Conservation (phyloP, 2,329 filamentous ascomycete species). For the Cryoendolithus antarcticus region DNA sequence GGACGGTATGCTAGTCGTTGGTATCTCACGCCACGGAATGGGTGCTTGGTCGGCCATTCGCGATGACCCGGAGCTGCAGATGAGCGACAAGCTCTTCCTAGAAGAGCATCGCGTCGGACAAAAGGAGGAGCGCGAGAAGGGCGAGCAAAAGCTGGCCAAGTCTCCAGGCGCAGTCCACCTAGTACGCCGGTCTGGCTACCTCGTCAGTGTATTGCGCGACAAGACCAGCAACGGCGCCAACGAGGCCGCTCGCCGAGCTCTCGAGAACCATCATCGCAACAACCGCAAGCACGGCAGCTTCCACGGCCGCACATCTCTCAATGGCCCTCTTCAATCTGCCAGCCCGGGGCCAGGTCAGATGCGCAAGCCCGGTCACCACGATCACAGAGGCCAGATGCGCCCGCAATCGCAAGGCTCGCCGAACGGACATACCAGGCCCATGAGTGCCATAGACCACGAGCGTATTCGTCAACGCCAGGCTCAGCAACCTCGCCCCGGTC, state of each 20-base stretch:
- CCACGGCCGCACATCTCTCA: conserved; percentile 44
- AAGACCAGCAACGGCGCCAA: conserved; percentile 56
- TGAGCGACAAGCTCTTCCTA: conserved; percentile 85
- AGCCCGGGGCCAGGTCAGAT: conserved; percentile 50
- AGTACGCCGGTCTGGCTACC: conserved; percentile 85
- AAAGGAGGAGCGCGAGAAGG: conserved; percentile 79
- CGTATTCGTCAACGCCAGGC: conserved; percentile 42
- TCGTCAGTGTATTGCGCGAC: conserved; percentile 87
- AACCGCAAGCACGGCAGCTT: conserved; percentile 65
- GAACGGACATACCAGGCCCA: conserved; percentile 28
- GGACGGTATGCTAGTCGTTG: conserved; percentile 92
- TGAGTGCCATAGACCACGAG: conserved; percentile 24
- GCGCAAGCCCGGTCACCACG: conserved; percentile 22
- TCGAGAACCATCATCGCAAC: conserved; percentile 90
- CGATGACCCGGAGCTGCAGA: conserved; percentile 74
- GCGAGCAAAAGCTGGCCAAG: conserved; percentile 60
- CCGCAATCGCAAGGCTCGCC: conserved; percentile 28
- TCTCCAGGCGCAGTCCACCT: conserved; percentile 96
- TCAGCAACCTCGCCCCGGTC: conserved; percentile 33
- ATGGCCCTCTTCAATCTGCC: conserved; percentile 42
- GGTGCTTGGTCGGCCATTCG: conserved; percentile 92
- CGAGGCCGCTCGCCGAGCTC: conserved; percentile 59
- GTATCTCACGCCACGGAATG: conserved; percentile 86
- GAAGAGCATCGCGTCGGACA: conserved; percentile 98
- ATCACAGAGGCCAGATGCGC: conserved; percentile 20